These are phyloP conservation scores for Hirschioporus abietinus DNA, from an alignment of 768 basidiomycete species.

Conservation along the genomic window DNA sequence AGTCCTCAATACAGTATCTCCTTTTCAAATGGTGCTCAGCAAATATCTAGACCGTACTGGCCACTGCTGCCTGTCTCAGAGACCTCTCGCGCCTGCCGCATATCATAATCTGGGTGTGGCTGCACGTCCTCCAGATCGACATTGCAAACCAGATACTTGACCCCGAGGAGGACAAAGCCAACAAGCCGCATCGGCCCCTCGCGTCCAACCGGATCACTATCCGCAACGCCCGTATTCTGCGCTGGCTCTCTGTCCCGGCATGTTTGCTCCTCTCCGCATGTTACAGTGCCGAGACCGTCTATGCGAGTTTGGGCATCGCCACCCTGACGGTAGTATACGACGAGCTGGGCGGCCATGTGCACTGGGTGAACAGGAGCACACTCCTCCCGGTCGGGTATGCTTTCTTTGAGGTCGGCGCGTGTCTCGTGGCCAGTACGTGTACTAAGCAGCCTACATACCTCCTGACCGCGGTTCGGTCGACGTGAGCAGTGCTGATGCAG, in stretches of 20 bases:
- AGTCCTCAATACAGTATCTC: constrained; percentile 15
- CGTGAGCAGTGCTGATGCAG: neutral
- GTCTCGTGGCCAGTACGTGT: neutral
- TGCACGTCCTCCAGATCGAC: constrained; percentile 40
- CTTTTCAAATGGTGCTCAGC: neutral
- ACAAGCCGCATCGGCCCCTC: constrained; percentile 41
- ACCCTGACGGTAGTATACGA: constrained; percentile 33
- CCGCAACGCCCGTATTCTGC: constrained; percentile 28
- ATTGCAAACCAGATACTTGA: constrained; percentile 39
- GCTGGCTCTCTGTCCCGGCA: constrained; percentile 29
- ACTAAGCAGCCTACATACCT: neutral
- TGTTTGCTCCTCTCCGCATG: constrained; percentile 30
- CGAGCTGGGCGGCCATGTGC: constrained; percentile 29
- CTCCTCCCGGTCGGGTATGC: constrained; percentile 21
- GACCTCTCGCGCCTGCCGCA: constrained; percentile 18
- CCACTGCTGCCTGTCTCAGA: constrained; percentile 28
- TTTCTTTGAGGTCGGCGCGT: constrained; percentile 29
- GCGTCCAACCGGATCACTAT: constrained; percentile 37
- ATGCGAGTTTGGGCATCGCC: constrained; percentile 29
- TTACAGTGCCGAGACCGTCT: constrained; percentile 27
- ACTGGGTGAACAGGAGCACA: constrained; percentile 34
- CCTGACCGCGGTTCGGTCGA: too few species aligned
- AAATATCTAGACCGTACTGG: constrained; percentile 27
- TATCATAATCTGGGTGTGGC: constrained; percentile 37
- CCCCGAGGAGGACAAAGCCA: constrained; percentile 37